Evolutionary conservation across 169 alveolate species (phyloP).

Genomic region (Hepatocystis sp.): DNA sequence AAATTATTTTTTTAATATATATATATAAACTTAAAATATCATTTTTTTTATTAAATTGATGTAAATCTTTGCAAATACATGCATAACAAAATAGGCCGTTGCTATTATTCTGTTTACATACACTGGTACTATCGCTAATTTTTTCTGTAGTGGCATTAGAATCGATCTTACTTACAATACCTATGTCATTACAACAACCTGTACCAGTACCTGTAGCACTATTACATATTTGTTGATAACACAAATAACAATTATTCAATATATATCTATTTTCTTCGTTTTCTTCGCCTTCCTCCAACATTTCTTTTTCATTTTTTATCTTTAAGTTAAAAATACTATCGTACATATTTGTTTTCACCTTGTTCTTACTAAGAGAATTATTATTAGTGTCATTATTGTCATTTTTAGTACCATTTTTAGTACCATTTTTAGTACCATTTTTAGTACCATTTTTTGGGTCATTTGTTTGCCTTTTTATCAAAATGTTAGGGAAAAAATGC

Average conservation of each 20-base stretch:
- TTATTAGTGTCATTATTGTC: neutral
- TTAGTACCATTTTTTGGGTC: neutral
- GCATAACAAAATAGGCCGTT: conserved; percentile 22
- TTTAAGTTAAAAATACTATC: conserved; percentile 55
- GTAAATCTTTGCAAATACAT: conserved; percentile 6
- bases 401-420: neutral
- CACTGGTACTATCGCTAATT: too few relatives aligned
- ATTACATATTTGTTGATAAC: conserved; percentile 20
- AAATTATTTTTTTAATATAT: conserved; percentile 30
- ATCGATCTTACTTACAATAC: neutral
- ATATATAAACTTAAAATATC: conserved; percentile 26
- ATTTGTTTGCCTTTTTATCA: conserved; percentile 10
- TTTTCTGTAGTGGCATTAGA: too few relatives aligned
- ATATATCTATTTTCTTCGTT: neutral
- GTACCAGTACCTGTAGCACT: neutral
- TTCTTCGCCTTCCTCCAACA: conserved; percentile 26
- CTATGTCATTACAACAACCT: neutral
- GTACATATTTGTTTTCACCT: conserved; percentile 13
- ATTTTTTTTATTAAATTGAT: conserved; percentile 33
- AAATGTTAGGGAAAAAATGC: conserved; percentile 47
- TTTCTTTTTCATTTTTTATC: conserved; percentile 20
- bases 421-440: neutral
- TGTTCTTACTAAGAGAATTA: too few relatives aligned
- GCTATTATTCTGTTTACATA: conserved; percentile 11
- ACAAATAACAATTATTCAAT: conserved; percentile 18